Evolutionary conservation across 139 green algal species (phyloP), one percentile per base, ranked within the genome.

Genomic region (Chlorella sorokiniana): DNA sequence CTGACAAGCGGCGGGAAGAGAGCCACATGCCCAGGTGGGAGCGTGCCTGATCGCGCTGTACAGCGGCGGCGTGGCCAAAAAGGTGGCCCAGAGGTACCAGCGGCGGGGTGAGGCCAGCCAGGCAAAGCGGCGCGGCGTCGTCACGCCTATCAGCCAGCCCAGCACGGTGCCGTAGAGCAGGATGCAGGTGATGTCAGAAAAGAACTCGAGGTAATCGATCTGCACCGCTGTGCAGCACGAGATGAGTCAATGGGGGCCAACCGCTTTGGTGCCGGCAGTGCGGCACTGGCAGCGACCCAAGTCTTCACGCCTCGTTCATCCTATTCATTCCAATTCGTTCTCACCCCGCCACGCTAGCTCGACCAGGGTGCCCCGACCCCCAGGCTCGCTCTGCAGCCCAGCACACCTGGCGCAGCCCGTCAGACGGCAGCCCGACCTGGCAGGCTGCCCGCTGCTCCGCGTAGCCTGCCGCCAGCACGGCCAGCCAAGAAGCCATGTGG

Each of bases 111-210:
- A 77, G 65, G 84, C 85, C 52, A 91, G 73, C 79, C 80, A 91
- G 25, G 7, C 25, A 56, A 88, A 88, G 41, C 87, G 76, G 31
- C 81, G 25, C 25, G 44, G 56, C 3, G 76, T 54, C 20, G 75
- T 78, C 3, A 87, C 33, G 4, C 79, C 81, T 33, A 89, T 69
- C 52, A 90, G 86, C 87, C 87, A 91, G 10, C 77, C 85, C 75
- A 91, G 76, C 10, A 86, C 48, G 29, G 85, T 38, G 48, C 85
- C 86, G 64, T 84, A 89, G 23, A 90, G 71, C 33, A 77, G 31
- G 14, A 89, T 45, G 61, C 79, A 62, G 33, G 73, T 75, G 33
- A 86, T 78, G 44, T 91, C 82, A 4, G 76, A 73, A 44, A 88
- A 86, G 9, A 77, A 41, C 81, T 86, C 81, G 20, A 48, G 56